phyloP scores from a whole-genome alignment of 805 yeast genomes.

The Torulaspora gathmanii region DNA sequence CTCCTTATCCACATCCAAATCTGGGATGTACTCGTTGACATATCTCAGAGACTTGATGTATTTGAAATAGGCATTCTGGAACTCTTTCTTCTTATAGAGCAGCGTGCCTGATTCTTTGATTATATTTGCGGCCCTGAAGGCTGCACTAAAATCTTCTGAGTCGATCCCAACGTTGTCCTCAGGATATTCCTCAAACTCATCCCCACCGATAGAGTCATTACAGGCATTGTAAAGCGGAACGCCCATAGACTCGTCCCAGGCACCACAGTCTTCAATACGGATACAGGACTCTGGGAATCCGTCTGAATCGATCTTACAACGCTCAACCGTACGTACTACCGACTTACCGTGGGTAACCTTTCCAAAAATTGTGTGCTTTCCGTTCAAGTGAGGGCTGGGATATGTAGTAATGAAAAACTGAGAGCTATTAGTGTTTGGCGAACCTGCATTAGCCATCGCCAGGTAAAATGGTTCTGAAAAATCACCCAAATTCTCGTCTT shows the following conservation, averaged over 20 bases:
- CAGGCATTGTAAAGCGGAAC: slow-evolving; percentile 63
- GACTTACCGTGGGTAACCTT: slow-evolving; percentile 62
- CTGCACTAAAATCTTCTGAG: slow-evolving; percentile 50
- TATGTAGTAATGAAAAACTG: slow-evolving; percentile 70
- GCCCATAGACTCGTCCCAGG: slow-evolving; percentile 49
- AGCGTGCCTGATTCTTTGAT: slow-evolving; percentile 67
- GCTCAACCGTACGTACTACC: slow-evolving; percentile 62
- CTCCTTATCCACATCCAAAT: slow-evolving; percentile 54
- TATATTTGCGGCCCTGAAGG: slow-evolving; percentile 46
- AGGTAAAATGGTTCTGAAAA: slow-evolving; percentile 44
- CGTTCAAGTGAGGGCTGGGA: slow-evolving; percentile 67
- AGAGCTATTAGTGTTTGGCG: slow-evolving; percentile 47
- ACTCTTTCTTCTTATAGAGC: slow-evolving; percentile 50
- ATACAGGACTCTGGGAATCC: slow-evolving; percentile 43
- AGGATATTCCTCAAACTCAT: slow-evolving; percentile 70
- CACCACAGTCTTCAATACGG: slow-evolving; percentile 54
- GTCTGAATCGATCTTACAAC: slow-evolving; percentile 42
- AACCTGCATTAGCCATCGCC: slow-evolving; percentile 62
- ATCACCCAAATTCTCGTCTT: slow-evolving; percentile 52
- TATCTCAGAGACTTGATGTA: slow-evolving; percentile 64
- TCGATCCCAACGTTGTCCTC: slow-evolving; percentile 63
- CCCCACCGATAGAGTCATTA: slow-evolving; percentile 59
- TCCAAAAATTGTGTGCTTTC: slow-evolving; percentile 77
- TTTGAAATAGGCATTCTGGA: slow-evolving; percentile 52
- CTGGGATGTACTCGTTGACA: slow-evolving; percentile 69